Conservation (phyloP, 2,329 filamentous ascomycete species). For the Cordyceps fumosorosea region DNA sequence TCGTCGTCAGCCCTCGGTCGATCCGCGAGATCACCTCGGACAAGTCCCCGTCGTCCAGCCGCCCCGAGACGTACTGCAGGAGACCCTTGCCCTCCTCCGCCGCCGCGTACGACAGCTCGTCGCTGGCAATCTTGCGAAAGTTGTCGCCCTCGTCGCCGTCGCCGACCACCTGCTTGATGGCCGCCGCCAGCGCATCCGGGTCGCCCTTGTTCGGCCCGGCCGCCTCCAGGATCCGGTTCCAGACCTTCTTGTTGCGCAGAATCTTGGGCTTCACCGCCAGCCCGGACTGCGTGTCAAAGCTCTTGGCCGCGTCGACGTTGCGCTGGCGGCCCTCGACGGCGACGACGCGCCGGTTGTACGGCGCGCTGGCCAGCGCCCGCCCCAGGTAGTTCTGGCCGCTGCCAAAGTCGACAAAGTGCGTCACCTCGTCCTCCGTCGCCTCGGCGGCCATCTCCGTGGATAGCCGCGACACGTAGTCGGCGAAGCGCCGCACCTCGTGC, state of each 20-base stretch:
- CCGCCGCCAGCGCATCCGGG: conserved; percentile 27
- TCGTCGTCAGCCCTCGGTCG: conserved; percentile 22
- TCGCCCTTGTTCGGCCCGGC: conserved; percentile 32
- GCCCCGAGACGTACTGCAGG: conserved; percentile 72
- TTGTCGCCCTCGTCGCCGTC: conserved; percentile 27
- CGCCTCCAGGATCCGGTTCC: conserved; percentile 44
- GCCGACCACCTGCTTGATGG: conserved; percentile 28
- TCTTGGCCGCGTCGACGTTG: conserved; percentile 79
- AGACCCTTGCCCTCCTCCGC: conserved; percentile 58
- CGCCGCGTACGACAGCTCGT: conserved; percentile 38
- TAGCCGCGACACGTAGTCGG: conserved; percentile 67
- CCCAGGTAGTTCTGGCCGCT: conserved; percentile 96
- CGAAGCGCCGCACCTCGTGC: conserved; percentile 88
- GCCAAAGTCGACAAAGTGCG: conserved; percentile 91
- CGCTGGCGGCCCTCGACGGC: conserved; percentile 83
- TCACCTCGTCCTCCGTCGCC: conserved; percentile 52
- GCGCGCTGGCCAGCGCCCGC: conserved; percentile 73
- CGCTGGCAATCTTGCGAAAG: conserved; percentile 7
- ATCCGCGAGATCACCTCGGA: conserved; percentile 59
- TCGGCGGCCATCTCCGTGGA: conserved; percentile 47
- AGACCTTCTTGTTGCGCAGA: conserved; percentile 79
- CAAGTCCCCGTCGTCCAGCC: conserved; percentile 67
- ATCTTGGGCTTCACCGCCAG: conserved; percentile 66
- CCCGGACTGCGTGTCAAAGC: conserved; percentile 76
- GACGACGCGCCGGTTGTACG: conserved; percentile 80